Evolutionary conservation across 768 basidiomycete genomes (phyloP).

Genomic region (Harrya chromipes): DNA sequence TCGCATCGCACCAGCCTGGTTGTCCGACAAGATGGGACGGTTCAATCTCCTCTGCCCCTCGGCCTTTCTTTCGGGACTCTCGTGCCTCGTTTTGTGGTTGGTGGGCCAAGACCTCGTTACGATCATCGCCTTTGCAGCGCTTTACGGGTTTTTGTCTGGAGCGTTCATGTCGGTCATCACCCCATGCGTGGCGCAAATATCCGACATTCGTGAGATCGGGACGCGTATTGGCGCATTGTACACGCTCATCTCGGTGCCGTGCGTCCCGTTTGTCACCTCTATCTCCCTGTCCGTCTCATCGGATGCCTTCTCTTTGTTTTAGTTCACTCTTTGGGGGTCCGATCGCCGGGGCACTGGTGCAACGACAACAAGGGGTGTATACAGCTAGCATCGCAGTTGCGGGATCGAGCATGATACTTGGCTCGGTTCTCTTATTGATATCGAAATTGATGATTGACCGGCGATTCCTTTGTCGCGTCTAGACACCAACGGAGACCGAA

Average conservation of each 20-base stretch:
- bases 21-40: slow-evolving; percentile 63
- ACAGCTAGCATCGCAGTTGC: slow-evolving; percentile 55
- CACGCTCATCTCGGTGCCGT: slow-evolving; percentile 66
- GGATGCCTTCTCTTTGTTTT: neutral
- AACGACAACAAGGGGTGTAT: slow-evolving; percentile 43
- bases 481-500: slow-evolving; percentile 5
- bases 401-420: slow-evolving; percentile 55
- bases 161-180: slow-evolving; percentile 66
- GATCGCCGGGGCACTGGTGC: slow-evolving; percentile 56
- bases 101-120: slow-evolving; percentile 38
- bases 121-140: slow-evolving; percentile 49
- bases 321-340: slow-evolving; percentile 67
- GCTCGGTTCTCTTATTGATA: slow-evolving; percentile 54
- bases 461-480: slow-evolving; percentile 46
- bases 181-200: slow-evolving; percentile 67
- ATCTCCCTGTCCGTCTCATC: neutral
- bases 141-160: slow-evolving; percentile 65
- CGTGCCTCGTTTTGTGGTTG: slow-evolving; percentile 57
- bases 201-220: slow-evolving; percentile 56
- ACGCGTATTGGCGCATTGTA: slow-evolving; percentile 63
- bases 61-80: slow-evolving; percentile 60
- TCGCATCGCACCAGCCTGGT: slow-evolving; percentile 57
- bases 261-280: slow-evolving; percentile 34
- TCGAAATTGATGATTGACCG: slow-evolving; percentile 47
- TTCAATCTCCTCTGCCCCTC: slow-evolving; percentile 66